phyloP scores from a whole-genome alignment of 2,329 filamentous ascomycete species.

The Exophiala alcalophila region DNA sequence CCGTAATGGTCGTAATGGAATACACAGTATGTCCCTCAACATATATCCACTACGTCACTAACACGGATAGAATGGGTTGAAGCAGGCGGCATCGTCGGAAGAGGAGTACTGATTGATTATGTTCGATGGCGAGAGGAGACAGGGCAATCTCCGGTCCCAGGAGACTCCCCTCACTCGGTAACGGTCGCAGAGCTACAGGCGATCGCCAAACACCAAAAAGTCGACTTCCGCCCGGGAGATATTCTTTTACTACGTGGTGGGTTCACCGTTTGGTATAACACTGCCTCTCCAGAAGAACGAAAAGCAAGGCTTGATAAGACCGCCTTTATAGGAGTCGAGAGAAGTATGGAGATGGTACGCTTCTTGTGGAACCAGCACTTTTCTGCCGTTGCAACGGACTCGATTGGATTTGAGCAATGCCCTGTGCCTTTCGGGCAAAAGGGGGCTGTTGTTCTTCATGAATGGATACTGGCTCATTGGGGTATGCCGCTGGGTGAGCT shows the following conservation, averaged over 20 bases:
- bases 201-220: slow-evolving; percentile 2
- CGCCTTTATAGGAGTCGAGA: slow-evolving; percentile 9
- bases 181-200: background rate
- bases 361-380: slow-evolving; percentile 36
- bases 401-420: slow-evolving; percentile 30
- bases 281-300: background rate
- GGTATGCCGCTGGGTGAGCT: slow-evolving; percentile 29
- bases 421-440: background rate
- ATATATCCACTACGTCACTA: background rate
- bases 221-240: slow-evolving; percentile 5
- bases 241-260: slow-evolving; percentile 5
- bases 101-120: slow-evolving; percentile 59
- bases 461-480: slow-evolving; percentile 27
- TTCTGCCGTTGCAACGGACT: slow-evolving; percentile 34
- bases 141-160: background rate
- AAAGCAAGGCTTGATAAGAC: background rate
- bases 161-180: background rate
- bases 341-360: slow-evolving; percentile 33
- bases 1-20: background rate
- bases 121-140: slow-evolving; percentile 11
- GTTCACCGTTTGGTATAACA: slow-evolving; percentile 2
- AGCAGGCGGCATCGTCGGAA: slow-evolving; percentile 51
- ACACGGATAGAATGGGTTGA: slow-evolving; percentile 1
- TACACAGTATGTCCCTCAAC: background rate
- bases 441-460: slow-evolving; percentile 2